Conservation (phyloP, 352 stramenopile genomes). For the Phytophthora megakarya region DNA sequence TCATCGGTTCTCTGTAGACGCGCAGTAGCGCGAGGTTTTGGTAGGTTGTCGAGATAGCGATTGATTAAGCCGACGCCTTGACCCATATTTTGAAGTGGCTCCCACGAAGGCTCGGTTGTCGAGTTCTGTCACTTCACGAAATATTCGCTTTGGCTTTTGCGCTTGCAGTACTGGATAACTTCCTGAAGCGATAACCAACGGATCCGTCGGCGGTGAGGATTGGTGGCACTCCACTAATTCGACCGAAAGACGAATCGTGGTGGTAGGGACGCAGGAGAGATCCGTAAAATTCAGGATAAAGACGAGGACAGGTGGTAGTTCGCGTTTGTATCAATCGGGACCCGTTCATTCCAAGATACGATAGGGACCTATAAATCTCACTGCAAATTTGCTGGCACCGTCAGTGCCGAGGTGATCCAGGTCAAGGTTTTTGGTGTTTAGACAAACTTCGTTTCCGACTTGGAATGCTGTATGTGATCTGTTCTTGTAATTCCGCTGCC, state of each 20-base stretch:
- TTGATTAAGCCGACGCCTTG: neutral
- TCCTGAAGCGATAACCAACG: neutral
- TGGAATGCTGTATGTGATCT: neutral
- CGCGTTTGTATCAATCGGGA: neutral
- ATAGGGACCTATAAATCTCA: conserved; percentile 5
- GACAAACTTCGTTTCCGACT: neutral
- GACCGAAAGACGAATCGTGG: neutral
- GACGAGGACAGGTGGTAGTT: neutral
- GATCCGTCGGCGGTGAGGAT: neutral
- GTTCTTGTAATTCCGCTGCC: conserved; percentile 6
- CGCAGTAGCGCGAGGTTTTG: conserved; percentile 1
- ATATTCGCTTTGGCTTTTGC: neutral
- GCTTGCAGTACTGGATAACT: neutral
- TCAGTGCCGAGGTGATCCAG: conserved; percentile 1
- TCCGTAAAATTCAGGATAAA: conserved; percentile 1
- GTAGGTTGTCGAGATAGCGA: conserved; percentile 2
- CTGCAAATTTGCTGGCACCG: neutral
- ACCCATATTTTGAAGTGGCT: neutral
- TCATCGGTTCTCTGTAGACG: conserved; percentile 13
- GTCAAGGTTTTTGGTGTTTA: conserved; percentile 1
- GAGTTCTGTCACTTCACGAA: neutral
- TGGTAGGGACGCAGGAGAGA: neutral
- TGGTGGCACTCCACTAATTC: neutral
- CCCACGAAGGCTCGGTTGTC: neutral
- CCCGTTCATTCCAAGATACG: neutral